Conservation (phyloP, 495 filamentous ascomycete species). For the Aspergillus nanangensis region DNA sequence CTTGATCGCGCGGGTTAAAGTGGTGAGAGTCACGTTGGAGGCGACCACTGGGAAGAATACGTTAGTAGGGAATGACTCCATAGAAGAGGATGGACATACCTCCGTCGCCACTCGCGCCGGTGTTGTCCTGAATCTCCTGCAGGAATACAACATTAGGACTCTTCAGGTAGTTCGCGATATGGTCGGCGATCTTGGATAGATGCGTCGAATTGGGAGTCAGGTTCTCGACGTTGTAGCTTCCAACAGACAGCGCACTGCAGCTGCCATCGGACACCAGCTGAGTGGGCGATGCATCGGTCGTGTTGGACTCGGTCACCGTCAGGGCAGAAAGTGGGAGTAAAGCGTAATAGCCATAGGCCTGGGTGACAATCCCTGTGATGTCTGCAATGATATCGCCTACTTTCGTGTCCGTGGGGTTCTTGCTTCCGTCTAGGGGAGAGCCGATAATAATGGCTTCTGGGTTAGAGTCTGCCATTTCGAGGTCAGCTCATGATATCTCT, state of each 20-base stretch:
- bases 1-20: slow-evolving; percentile 6
- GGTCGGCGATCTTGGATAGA: slow-evolving; percentile 42
- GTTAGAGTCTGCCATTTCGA: slow-evolving; percentile 56
- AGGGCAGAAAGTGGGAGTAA: slow-evolving; percentile 53
- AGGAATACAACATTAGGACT: slow-evolving; percentile 52
- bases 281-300: slow-evolving; percentile 32
- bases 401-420: slow-evolving; percentile 47
- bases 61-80: neutral
- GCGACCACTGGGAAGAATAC: slow-evolving; percentile 5
- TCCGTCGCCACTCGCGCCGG: slow-evolving; percentile 47
- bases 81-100: slow-evolving; percentile 15
- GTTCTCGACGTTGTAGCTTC: slow-evolving; percentile 60
- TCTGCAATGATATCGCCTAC: slow-evolving; percentile 52
- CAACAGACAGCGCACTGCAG: slow-evolving; percentile 50
- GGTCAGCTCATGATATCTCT: too few relatives aligned
- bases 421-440: slow-evolving; percentile 52
- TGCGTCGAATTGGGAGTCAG: slow-evolving; percentile 42
- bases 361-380: slow-evolving; percentile 54
- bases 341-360: slow-evolving; percentile 56
- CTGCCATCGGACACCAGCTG: slow-evolving; percentile 34
- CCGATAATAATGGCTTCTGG: slow-evolving; percentile 59
- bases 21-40: slow-evolving; percentile 37
- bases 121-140: slow-evolving; percentile 60
- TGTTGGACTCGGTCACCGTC: slow-evolving; percentile 27
- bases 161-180: slow-evolving; percentile 50